Evolutionary conservation across 169 alveolate genomes (phyloP), one percentile per base, ranked within the genome.

Genomic region (Plasmodium cynomolgi): DNA sequence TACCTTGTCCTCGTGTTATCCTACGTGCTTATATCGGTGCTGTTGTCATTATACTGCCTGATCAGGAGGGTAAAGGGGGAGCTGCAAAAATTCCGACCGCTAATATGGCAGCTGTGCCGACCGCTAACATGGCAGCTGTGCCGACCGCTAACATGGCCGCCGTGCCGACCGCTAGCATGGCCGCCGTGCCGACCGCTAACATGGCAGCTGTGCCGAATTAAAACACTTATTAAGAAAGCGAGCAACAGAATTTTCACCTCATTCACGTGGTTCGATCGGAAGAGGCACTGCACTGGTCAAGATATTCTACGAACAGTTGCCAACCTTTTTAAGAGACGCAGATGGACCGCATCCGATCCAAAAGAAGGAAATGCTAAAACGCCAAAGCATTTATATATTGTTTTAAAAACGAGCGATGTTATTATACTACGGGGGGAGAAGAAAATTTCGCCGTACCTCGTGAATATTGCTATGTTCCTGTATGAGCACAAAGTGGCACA

Each of bases 371-470:
- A 37, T n/a, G 56, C 4, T 2, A 85, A 85, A 50, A 37, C 71
- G 80, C 93, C 93, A 50, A 85, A 85, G 44, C 93, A 85, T 58
- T 34, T 85, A 17, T 85, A 85, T 34, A 85, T 85, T 54, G 81
- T 85, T 9, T 54, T 85, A n/a, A 85, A 85, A 85, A 68, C 47
- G 20, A 85, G 39, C 31, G 93, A 85, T 54, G 44, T 85, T 50
- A 37, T 85, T 50, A 85, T 85, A n/a, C 44, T 85, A 17, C 33
- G 29, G 17, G 33, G 71, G 17, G 71, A 79, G 26, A 77, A 20
- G 3, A 85, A 85, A 85, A 54, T 85, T 34, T 15, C 81, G 29
- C 41, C 80, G 29, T 77, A 85, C 71, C 37, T 85, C 9, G 31
- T 85, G 17, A 79, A 75, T 56, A 85, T 85, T 50, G 23, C 80